These are phyloP conservation scores for Pulveroboletus sp. DNA, from an alignment of 768 basidiomycete species.

Conservation along the genomic window DNA sequence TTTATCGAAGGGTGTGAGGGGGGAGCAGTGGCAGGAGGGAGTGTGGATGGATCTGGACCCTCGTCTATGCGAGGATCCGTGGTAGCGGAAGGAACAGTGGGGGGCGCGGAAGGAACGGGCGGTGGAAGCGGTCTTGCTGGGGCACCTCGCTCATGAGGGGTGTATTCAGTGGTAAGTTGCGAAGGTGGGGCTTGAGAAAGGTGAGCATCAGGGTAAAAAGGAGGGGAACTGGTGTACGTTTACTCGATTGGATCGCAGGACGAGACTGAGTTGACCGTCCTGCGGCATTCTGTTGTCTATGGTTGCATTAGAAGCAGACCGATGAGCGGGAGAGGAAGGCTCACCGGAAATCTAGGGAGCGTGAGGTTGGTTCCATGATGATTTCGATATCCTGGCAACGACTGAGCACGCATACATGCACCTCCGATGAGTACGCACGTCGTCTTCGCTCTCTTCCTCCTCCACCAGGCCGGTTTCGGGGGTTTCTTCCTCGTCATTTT, in stretches of 20 bases:
- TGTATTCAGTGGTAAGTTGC: slow-evolving; percentile 79
- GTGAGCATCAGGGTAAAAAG: slow-evolving; percentile 6
- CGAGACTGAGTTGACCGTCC: slow-evolving; percentile 31
- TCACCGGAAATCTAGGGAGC: slow-evolving; percentile 73
- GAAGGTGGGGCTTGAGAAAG: slow-evolving; percentile 37
- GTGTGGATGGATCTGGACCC: slow-evolving; percentile 57
- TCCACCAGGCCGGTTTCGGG: slow-evolving; percentile 41
- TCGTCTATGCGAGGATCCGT: slow-evolving; percentile 35
- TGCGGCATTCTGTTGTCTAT: slow-evolving; percentile 36
- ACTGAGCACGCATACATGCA: slow-evolving; percentile 5
- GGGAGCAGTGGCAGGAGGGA: slow-evolving; percentile 67
- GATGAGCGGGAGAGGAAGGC: slow-evolving; percentile 8
- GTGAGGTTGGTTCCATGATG: slow-evolving; percentile 76
- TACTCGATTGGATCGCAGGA: slow-evolving; percentile 31
- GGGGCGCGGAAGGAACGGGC: slow-evolving; percentile 20
- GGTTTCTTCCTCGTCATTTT: slow-evolving; percentile 28
- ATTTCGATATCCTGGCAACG: slow-evolving; percentile 75
- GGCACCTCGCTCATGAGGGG: slow-evolving; percentile 62
- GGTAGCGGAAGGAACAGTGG: slow-evolving; percentile 16
- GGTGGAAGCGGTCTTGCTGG: slow-evolving; percentile 28
- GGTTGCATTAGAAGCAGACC: neutral
- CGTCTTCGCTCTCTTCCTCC: slow-evolving; percentile 45
- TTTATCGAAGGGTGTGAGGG: slow-evolving; percentile 80
- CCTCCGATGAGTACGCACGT: slow-evolving; percentile 33
- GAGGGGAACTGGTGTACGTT: slow-evolving; percentile 17